Base-by-base conservation (phyloP, 1,284 basidiomycete species). In the Ceratobasidium sp. region DNA sequence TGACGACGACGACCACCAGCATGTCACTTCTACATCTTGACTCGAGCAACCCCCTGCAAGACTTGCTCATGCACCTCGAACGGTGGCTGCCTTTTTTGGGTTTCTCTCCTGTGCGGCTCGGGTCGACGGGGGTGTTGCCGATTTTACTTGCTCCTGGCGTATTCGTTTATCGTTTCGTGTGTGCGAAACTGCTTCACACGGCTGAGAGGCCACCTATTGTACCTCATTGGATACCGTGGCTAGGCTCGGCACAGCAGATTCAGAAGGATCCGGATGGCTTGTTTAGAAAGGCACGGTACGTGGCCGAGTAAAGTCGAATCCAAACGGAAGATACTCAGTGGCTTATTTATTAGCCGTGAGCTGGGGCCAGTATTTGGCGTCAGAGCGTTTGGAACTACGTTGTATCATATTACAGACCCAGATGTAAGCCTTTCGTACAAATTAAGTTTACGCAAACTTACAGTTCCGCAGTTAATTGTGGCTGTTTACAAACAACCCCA, bases 261-360 rank as follows among this genome's bases (percentile, higher is more conserved):
- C 70, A 69, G 9, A 73, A 63, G 28, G 77, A 80, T 68, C 79
- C 79, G 20, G 79, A 80, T 61, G 18, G 55, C 2, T 58, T 80
- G 33, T 75, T 70, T 33, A 46, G 49, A 23, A 46, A 58, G 46
- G 77, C 79, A 1, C 73, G 63, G 79, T 80, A 49, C 26, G 77
- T 58, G 7, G 20, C 18, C 20, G n/a, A 15, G 10, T 49, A 49
- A 18, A 49, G 18, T 18, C 18, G 12, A 49, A 10, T 9, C 2
- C 46, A 12, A 12, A 5, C 12, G 28, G 18, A 10, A 6, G 20
- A 28, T 18, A 18, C 40, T 56, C 28, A 78, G 56, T 56, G 53
- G 2, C 28, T 39, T 20, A 15, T 44, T 23, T 13, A 23, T 13
- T 51, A 79, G 78, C 40, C 73, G 28, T 46, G 73, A 64, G 28